Conservation (phyloP, 495 filamentous ascomycete genomes). For the Penicillium silybi region DNA sequence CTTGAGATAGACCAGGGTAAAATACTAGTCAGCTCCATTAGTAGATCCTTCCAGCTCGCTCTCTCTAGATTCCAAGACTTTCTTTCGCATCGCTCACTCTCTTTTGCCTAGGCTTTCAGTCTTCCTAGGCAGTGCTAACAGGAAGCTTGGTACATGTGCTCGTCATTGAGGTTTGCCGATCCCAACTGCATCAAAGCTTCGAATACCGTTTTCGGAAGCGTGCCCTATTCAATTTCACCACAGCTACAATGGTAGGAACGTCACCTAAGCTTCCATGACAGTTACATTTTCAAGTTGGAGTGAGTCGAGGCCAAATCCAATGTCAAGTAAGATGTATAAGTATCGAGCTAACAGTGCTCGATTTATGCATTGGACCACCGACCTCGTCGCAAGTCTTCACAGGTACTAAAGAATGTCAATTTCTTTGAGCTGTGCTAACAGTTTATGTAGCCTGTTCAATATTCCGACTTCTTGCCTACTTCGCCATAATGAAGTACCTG, state of each 20-base stretch:
- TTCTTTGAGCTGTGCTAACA: neutral
- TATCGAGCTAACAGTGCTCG: neutral
- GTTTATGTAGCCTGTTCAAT: neutral
- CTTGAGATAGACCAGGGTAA: too few relatives aligned
- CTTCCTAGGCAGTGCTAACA: too few relatives aligned
- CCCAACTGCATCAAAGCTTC: too few relatives aligned
- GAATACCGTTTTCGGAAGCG: neutral
- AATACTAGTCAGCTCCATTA: too few relatives aligned
- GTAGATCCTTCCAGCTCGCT: too few relatives aligned
- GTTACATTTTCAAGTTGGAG: neutral
- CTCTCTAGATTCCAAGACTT: too few relatives aligned
- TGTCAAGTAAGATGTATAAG: neutral
- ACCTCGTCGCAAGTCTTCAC: neutral
- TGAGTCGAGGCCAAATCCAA: neutral
- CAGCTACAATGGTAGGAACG: neutral
- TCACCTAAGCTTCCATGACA: neutral
- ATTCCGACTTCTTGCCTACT: neutral
- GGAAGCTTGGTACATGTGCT: neutral
- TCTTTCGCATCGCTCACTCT: too few relatives aligned
- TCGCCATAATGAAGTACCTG: slow-evolving; percentile 5
- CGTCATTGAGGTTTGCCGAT: neutral
- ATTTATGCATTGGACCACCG: too few relatives aligned
- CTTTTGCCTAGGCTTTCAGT: too few relatives aligned
- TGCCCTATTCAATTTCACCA: neutral
- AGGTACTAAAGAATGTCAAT: neutral